Evolutionary conservation across 768 basidiomycete genomes (phyloP), one percentile per base, ranked within the genome.

Genomic region (Podaxis mareebaensis): DNA sequence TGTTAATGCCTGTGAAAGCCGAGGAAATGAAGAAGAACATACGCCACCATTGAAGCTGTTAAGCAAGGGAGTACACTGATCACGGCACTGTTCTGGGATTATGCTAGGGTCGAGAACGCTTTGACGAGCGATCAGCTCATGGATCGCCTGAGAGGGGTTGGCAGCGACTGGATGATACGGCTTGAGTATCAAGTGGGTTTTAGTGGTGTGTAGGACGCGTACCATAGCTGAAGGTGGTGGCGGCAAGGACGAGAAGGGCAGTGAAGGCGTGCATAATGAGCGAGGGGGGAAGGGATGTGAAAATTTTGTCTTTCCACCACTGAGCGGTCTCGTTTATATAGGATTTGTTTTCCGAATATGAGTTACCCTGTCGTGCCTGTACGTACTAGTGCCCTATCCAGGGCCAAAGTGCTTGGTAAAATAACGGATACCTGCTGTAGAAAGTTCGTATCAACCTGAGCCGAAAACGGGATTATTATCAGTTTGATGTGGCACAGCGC

Each of bases 81-180:
- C 28, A 2, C 44, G 53, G 24, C 61, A 62, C 26, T 62, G 61
- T 4, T 28, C 1, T 3, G 61, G 61, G 10, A 62, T 24, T 30
- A 48, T 22, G 53, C 20, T 62, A 17, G 61, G 61, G 30, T 62
- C 53, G 20, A 62, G 30, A n/a, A 42, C 15, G 12, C 46, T 33
- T 46, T 62, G 61, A 38, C 61, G 61, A 30, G 53, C 53, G 28
- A 62, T 26, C 33, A 62, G 53, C 1, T 55, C 12, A n/a, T 55
- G 61, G 20, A 62, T 38, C 3, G 30, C 36, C 5, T 53, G 44
- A 26, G 44, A 36, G 20, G 61, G 42, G 15, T 20, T 55, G 17
- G 61, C 61, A 12, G 42, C 0, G n/a, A 51, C 61, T 62, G 17
- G 26, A 26, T 1, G 17, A 30, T 13, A 17, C 17, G 40, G 8